A percentile compares a stretch with the other conserved stretches of the same genome.
phyloP scores from a whole-genome alignment of 768 basidiomycete genomes.

The Phlebiopsis gigantea region DNA sequence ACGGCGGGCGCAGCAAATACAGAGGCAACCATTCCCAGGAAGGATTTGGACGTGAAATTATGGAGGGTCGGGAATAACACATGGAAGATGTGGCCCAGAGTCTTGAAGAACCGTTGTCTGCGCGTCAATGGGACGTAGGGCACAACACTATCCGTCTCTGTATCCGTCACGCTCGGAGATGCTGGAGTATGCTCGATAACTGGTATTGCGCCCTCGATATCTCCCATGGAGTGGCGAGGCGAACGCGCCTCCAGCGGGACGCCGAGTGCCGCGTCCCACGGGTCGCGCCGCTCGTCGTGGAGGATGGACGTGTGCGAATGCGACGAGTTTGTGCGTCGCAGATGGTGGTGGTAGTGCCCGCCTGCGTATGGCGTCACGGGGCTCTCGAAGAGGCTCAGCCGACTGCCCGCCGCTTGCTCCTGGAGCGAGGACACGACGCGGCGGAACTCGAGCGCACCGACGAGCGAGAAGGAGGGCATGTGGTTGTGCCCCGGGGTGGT shows the following conservation, averaged over 20 bases:
- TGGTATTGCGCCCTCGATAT: constrained; percentile 27
- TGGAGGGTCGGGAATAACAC: constrained; percentile 83
- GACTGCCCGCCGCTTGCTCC: constrained; percentile 55
- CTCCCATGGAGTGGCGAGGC: constrained; percentile 13
- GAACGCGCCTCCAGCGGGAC: constrained; percentile 51
- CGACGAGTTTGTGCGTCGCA: constrained; percentile 5
- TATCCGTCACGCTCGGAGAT: constrained; percentile 23
- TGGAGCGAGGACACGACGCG: constrained; percentile 82
- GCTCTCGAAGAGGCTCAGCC: constrained; percentile 61
- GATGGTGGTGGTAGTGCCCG: constrained; percentile 59
- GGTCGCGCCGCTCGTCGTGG: constrained; percentile 29
- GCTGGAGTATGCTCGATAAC: constrained; percentile 53
- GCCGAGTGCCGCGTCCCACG: constrained; percentile 48
- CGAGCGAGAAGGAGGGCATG: constrained; percentile 83
- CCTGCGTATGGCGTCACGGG: constrained; percentile 67
- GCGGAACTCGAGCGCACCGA: constrained; percentile 94
- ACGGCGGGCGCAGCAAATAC: constrained; percentile 86
- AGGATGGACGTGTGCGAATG: constrained; percentile 27
- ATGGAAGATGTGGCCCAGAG: constrained; percentile 42
- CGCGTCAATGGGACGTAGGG: constrained; percentile 36
- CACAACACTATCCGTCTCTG: constrained; percentile 12
- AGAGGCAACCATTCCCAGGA: constrained; percentile 65
- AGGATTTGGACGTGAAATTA: constrained; percentile 63
- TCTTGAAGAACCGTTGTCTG: constrained; percentile 30
- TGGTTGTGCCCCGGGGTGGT: constrained; percentile 28